phyloP scores from a whole-genome alignment of 2,329 filamentous ascomycete species.

The Colletotrichum liriopes region DNA sequence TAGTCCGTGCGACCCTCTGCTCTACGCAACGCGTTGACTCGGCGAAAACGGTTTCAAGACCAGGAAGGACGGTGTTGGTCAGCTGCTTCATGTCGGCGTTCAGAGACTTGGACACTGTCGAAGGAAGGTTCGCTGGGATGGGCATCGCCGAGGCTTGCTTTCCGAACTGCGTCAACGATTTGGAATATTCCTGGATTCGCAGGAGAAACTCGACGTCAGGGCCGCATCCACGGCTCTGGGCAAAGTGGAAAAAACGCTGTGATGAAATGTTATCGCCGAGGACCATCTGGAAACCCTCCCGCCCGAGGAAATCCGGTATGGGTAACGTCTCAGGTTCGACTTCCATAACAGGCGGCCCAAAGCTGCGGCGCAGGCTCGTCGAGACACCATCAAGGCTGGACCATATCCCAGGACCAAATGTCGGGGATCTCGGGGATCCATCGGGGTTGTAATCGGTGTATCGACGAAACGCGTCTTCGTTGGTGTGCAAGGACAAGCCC shows the following conservation, averaged over 20 bases:
- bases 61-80: slow-evolving; percentile 61
- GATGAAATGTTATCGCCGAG: slow-evolving; percentile 64
- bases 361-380: slow-evolving; percentile 38
- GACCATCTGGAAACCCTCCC: slow-evolving; percentile 66
- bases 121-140: slow-evolving; percentile 60
- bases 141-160: slow-evolving; percentile 57
- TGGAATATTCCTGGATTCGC: slow-evolving; percentile 64
- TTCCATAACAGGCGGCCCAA: slow-evolving; percentile 26
- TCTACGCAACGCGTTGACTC: slow-evolving; percentile 62
- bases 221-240: slow-evolving; percentile 61
- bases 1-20: slow-evolving; percentile 58
- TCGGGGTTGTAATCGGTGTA: slow-evolving; percentile 63
- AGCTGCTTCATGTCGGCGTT: slow-evolving; percentile 64
- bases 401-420: slow-evolving; percentile 41
- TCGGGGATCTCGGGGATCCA: slow-evolving; percentile 52
- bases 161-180: slow-evolving; percentile 61
- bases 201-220: slow-evolving; percentile 68
- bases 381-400: slow-evolving; percentile 45
- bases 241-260: slow-evolving; percentile 64
- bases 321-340: slow-evolving; percentile 43
- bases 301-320: slow-evolving; percentile 64
- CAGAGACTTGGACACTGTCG: slow-evolving; percentile 57
- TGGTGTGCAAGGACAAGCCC: slow-evolving; percentile 62
- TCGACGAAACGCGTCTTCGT: slow-evolving; percentile 60
- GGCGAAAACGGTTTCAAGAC: slow-evolving; percentile 61